Base-by-base conservation (phyloP, 345 rosid genomes). In the Lepidium africanum region DNA sequence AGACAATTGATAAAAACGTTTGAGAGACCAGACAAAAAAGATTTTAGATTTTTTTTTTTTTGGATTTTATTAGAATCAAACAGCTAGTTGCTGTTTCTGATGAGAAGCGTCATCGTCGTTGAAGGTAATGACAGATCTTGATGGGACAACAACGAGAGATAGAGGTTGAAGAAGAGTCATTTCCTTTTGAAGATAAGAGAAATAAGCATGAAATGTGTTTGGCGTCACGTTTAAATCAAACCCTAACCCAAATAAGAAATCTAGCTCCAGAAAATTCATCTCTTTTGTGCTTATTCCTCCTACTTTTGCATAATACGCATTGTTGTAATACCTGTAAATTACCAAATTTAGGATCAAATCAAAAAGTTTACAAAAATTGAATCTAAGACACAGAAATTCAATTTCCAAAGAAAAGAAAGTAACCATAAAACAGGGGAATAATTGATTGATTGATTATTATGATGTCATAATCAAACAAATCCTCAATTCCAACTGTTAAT, bases 281-380 rank as follows among this genome's bases (percentile, higher is more conserved):
- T 88, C 96, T 36, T 71, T 71, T 41, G 82, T 92, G 89, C 86
- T 90, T 65, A 92, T 86, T 63, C 96, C 98, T 66, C 96, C 98
- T 13, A 90, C 90, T 81, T 88, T 92, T 10, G 96, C 96, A 59
- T 90, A 92, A 78, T 81, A 92, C 5, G 96, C 96, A 69, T 92
- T 92, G 83, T 87, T 90, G 80, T 92, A 87, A 62, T 85, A 87
- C 63, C 78, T 75, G 53, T 67, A 0, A 30, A n/a, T 49, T 27
- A 71, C 88, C 85, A 75, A 50, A 62, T 38, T 57, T 27, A 6
- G 1, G 3, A 58, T 23, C 14, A 57, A 33, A 14, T n/a, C 17
- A 60, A 13, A 15, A 9, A 42, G 10, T 14, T 53, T 15, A 0
- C 10, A 10, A 48, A 72, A 63, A 27, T 36, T 8, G 13, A 33